Base-by-base conservation (phyloP, 192 early-diverging fungal genomes). In the Spizellomyces punctatus region DNA sequence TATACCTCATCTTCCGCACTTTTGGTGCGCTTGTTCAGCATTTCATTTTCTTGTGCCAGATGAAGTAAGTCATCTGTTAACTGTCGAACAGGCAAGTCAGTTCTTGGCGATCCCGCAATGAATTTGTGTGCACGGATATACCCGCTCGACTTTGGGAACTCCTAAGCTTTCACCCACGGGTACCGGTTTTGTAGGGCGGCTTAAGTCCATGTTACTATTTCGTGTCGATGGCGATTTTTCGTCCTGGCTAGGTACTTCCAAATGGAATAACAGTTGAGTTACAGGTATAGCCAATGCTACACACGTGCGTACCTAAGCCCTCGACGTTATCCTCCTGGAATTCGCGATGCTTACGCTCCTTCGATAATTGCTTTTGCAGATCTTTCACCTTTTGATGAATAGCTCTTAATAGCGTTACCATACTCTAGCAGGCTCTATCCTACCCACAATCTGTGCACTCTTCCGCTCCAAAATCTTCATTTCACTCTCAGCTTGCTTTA, bases 321-420 rank as follows among this genome's bases (percentile, higher is more conserved):
- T 54, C 50, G 27, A 36, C 27, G 27, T 36, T 36, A 36, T 36
- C 27, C 27, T 72, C 75, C 36, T 66, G 50, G 5, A 46, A 12
- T 10, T 54, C 71, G 12, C 74, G 54, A 45, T 68, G 52, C 58
- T 75, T 78, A 46, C 79, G 41, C 61, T 87, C 83, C 65, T 83
- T 87, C 10, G 70, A 19, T 6, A 87, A 62, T 68, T 87, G 85
- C 74, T 86, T 85, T 52, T 87, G 85, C 21, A 87, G 62, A 71
- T 87, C 85, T 65, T 83, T 85, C 8, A 86, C 74, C 83, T 85
- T 42, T n/a, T 27, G 41, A 8, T 36, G 27, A 3, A 36, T 36
- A 36, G 27, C 27, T 36, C 27, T 36, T 36, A 36, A 36, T 36
- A 36, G 27, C 27, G 27, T 36, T 36, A 36, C 27, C 27, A 36